Base-by-base conservation (phyloP, 2,329 filamentous ascomycete genomes). In the Penicillium sp. region DNA sequence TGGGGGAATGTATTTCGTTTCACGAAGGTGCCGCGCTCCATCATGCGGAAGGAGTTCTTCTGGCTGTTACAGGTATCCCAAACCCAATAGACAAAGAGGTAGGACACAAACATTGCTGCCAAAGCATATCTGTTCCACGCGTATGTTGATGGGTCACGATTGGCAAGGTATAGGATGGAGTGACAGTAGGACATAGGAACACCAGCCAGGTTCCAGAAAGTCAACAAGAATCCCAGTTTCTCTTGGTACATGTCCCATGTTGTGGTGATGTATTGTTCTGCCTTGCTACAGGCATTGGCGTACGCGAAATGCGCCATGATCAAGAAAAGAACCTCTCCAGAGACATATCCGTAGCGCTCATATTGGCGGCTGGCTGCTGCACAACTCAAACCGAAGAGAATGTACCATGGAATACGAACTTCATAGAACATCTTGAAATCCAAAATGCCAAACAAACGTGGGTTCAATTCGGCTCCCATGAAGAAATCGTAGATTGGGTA, bases 231-330 rank as follows among this genome's bases (percentile, higher is more conserved):
- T 35, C 91, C 91, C 82, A 89, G 91, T 77, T 96, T 96, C 79
- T 96, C 91, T 67, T 90, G 92, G 78, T 94, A 96, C 87, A 96
- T 96, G 68, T 96, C 91, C 88, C 91, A 96, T 47, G 89, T 94
- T 3, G 89, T 88, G 55, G 90, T 84, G 71, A 96, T 96, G 68
- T 91, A 81, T 73, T 96, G 90, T 76, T 96, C 91, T 29, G 88
- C 92, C 77, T 96, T 96, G 63, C 87, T 84, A 76, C 91, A 96
- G 41, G 91, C 91, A 72, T 94, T 94, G 69, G 90, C 89, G 68
- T 96, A 96, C 35, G 95, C 80, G 75, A 88, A 96, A 74, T 96
- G 91, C 0, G 91, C 92, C 82, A 96, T 86, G 59, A 95, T 76
- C 46, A 96, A 74, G 76, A 96, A 94, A 53, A 80, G 76, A 40